phyloP scores from a whole-genome alignment of 768 basidiomycete genomes.

The Xerocomellus dryophilus region DNA sequence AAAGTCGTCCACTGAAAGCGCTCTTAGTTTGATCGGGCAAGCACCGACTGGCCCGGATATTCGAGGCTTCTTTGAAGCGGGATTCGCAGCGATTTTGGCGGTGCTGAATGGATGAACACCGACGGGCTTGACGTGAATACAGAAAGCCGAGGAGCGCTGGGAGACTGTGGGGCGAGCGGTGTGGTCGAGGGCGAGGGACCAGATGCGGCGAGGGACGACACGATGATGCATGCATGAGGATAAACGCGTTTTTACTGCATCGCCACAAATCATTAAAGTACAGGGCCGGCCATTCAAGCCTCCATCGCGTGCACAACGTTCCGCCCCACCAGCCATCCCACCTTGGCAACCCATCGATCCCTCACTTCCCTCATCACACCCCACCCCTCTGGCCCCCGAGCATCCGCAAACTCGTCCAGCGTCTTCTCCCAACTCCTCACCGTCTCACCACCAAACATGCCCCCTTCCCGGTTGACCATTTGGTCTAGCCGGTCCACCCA shows the following conservation, averaged over 20 bases:
- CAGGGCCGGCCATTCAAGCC: conserved; percentile 7
- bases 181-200: too few relatives aligned
- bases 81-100: too few relatives aligned
- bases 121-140: too few relatives aligned
- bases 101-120: too few relatives aligned
- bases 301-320: conserved; percentile 32
- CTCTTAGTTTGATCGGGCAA: conserved; percentile 20
- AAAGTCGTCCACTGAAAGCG: conserved; percentile 26
- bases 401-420: conserved; percentile 63
- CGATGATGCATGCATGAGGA: conserved; percentile 43
- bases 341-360: conserved; percentile 69
- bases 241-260: conserved; percentile 31
- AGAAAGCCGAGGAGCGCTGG: too few relatives aligned
- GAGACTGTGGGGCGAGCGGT: too few relatives aligned
- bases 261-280: conserved; percentile 5
- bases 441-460: conserved; percentile 77
- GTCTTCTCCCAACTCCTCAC: conserved; percentile 66
- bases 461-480: conserved; percentile 65
- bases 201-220: conserved; percentile 33
- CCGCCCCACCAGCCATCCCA: conserved; percentile 74
- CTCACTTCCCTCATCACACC: conserved; percentile 43
- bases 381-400: conserved; percentile 43
- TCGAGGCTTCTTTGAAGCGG: not conserved
- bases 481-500: conserved; percentile 73
- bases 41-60: not conserved